These are phyloP conservation scores for Bipolaris oryzae DNA, from an alignment of 2,329 filamentous ascomycete species.

Conservation along the genomic window DNA sequence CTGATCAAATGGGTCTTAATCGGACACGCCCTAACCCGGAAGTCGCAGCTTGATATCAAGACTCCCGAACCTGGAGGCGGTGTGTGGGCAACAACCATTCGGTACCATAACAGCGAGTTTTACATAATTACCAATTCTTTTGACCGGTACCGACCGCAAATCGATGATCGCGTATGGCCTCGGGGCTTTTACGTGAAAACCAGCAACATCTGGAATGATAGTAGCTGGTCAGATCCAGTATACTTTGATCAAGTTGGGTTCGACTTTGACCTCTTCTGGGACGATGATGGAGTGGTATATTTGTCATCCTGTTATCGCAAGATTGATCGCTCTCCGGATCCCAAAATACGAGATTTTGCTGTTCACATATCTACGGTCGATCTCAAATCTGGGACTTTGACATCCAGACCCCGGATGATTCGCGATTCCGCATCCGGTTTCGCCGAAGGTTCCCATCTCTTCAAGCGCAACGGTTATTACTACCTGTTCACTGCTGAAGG, in stretches of 20 bases:
- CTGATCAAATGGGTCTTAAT: slow-evolving; percentile 58
- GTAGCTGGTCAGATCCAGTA: slow-evolving; percentile 31
- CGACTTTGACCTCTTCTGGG: slow-evolving; percentile 55
- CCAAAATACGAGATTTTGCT: slow-evolving; percentile 33
- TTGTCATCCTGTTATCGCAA: slow-evolving; percentile 25
- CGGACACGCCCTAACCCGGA: slow-evolving; percentile 44
- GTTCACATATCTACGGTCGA: slow-evolving; percentile 41
- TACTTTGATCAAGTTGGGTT: slow-evolving; percentile 34
- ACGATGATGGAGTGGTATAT: slow-evolving; percentile 61
- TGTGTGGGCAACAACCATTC: slow-evolving; percentile 31
- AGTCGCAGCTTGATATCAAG: slow-evolving; percentile 46
- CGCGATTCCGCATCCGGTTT: slow-evolving; percentile 34
- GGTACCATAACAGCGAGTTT: slow-evolving; percentile 21
- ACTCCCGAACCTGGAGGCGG: slow-evolving; percentile 33
- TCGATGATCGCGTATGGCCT: slow-evolving; percentile 49
- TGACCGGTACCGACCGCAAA: slow-evolving; percentile 33
- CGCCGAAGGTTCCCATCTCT: slow-evolving; percentile 46
- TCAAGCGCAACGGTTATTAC: slow-evolving; percentile 29
- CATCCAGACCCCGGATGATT: slow-evolving; percentile 28
- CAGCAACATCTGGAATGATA: slow-evolving; percentile 22
- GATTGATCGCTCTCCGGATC: slow-evolving; percentile 21
- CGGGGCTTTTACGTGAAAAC: slow-evolving; percentile 56
- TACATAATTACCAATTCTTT: slow-evolving; percentile 35
- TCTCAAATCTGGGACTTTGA: slow-evolving; percentile 36
- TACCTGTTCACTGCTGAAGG: slow-evolving; percentile 42